Conservation (phyloP, 805 yeast genomes). For the Saccharomyces jurei region DNA sequence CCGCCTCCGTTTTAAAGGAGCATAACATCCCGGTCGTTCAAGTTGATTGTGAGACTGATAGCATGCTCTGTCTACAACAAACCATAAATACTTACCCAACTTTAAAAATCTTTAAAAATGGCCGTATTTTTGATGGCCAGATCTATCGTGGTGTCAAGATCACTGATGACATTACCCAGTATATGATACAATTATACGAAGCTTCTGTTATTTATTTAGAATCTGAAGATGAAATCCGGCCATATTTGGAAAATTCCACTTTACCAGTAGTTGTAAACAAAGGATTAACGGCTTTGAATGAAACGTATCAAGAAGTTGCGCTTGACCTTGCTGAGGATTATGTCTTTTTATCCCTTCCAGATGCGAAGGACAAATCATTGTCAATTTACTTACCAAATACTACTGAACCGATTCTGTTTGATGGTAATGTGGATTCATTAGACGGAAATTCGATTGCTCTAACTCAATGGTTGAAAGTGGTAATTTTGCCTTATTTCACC, state of each 20-base stretch:
- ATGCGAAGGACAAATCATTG: constrained; percentile 15
- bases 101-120: constrained; percentile 58
- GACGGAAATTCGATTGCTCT: constrained; percentile 7
- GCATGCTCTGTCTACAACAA: constrained; percentile 55
- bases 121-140: constrained; percentile 35
- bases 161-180: constrained; percentile 63
- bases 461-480: constrained; percentile 34
- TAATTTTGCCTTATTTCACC: constrained; percentile 77
- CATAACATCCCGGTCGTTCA: constrained; percentile 68
- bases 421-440: constrained; percentile 14
- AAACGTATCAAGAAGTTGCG: constrained; percentile 57
- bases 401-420: constrained; percentile 22
- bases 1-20: constrained; percentile 65
- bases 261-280: constrained; percentile 48
- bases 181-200: constrained; percentile 70
- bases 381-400: constrained; percentile 28
- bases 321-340: constrained; percentile 52
- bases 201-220: constrained; percentile 59
- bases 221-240: constrained; percentile 35
- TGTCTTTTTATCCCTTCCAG: constrained; percentile 42
- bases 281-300: constrained; percentile 35
- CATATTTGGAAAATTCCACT: constrained; percentile 10
- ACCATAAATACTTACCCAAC: constrained; percentile 78
- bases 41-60: constrained; percentile 73
- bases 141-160: constrained; percentile 81